phyloP scores from a whole-genome alignment of 1,139 yeast genomes.

The Taiozyma sp. region DNA sequence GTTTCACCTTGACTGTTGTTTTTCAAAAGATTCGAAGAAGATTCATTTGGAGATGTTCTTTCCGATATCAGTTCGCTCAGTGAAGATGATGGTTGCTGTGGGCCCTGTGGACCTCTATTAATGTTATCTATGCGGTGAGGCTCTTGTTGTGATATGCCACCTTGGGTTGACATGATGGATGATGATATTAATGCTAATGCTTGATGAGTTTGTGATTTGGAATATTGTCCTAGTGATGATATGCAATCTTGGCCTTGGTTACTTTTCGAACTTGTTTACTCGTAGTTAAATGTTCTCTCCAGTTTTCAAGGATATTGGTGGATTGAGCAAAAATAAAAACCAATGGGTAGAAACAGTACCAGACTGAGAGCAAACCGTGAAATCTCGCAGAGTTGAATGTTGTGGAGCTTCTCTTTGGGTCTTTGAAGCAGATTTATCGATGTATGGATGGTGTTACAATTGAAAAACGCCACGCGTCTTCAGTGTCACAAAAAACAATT shows the following conservation, averaged over 20 bases:
- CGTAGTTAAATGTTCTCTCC: neutral
- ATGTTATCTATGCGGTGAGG: neutral
- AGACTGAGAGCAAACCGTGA: neutral
- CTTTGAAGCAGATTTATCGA: neutral
- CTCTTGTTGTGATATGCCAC: neutral
- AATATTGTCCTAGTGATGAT: neutral
- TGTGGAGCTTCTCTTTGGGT: neutral
- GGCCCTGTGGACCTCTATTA: neutral
- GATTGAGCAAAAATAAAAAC: neutral
- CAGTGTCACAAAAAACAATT: slow-evolving; percentile 34
- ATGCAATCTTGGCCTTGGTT: neutral
- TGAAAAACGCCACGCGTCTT: slow-evolving; percentile 3
- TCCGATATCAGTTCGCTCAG: slow-evolving; percentile 5
- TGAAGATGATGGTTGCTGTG: neutral
- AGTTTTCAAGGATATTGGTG: neutral
- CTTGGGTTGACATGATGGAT: neutral
- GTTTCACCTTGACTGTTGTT: slow-evolving; percentile 14
- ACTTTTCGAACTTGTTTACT: neutral
- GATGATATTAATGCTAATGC: neutral
- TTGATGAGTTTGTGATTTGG: neutral
- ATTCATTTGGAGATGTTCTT: slow-evolving; percentile 17
- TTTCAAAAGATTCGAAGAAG: slow-evolving; percentile 13
- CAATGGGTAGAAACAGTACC: neutral
- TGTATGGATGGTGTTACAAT: neutral
- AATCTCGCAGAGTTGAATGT: neutral